Evolutionary conservation across 2,329 filamentous ascomycete species (phyloP).

Genomic region (Grosmannia huntii): DNA sequence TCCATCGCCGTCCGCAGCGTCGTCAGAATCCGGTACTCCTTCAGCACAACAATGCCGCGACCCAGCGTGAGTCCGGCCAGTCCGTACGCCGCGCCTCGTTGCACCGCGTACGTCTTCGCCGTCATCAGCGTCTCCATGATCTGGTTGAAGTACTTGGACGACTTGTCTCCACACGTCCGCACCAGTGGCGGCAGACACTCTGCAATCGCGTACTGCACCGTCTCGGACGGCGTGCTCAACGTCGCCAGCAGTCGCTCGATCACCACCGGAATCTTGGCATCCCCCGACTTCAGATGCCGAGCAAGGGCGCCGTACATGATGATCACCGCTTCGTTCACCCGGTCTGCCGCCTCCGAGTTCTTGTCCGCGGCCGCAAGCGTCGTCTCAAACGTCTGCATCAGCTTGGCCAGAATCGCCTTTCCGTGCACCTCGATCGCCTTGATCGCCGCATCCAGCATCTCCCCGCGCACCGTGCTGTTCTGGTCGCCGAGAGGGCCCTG

Average conservation of each 20-base stretch:
- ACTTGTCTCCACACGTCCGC: constrained; percentile 63
- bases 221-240: constrained; percentile 87
- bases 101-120: constrained; percentile 82
- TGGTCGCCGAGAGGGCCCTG: constrained; percentile 77
- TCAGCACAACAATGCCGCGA: constrained; percentile 68
- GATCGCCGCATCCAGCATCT: constrained; percentile 87
- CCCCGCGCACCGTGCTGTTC: constrained; percentile 61
- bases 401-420: constrained; percentile 65
- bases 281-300: constrained; percentile 72
- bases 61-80: constrained; percentile 81
- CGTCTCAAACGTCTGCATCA: constrained; percentile 86
- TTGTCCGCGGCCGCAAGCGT: constrained; percentile 79
- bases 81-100: constrained; percentile 89
- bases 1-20: constrained; percentile 73
- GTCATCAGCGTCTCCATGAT: constrained; percentile 72
- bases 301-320: constrained; percentile 94
- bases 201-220: constrained; percentile 91
- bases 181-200: constrained; percentile 90
- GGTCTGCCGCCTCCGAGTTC: constrained; percentile 68
- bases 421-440: constrained; percentile 71
- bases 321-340: constrained; percentile 92
- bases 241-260: constrained; percentile 77
- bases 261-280: constrained; percentile 76
- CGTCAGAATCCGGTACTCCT: constrained; percentile 76
- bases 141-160: constrained; percentile 66